Base-by-base conservation (phyloP, 2,329 filamentous ascomycete species). In the Lecanicillium sp. region DNA sequence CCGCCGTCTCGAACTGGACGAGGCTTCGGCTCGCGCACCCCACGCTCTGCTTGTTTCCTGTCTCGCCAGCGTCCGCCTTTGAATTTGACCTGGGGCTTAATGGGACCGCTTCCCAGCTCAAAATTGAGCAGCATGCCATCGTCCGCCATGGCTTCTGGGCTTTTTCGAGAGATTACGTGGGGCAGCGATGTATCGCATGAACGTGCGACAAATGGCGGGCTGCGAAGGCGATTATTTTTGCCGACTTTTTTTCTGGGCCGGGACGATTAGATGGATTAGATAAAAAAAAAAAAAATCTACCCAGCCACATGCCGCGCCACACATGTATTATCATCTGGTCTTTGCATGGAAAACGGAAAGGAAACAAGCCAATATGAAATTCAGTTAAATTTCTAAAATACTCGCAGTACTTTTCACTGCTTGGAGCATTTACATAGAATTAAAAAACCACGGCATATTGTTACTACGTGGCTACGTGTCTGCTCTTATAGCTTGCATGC, bases 61-160 rank as follows among this genome's bases (percentile, higher is more conserved):
- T 95, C 89, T 55, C 85, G 83, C 92, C 92, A 98, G 51, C 78
- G 77, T n/a, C 92, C 92, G 49, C 92, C 92, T 57, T 84, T 92
- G 60, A 94, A 85, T 49, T 71, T 78, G 44, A 74, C 67, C 38
- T 74, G 65, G 5, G 73, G 68, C 43, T 80, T 72, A 38, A 85
- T 58, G 11, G 83, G 73, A 14, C 68, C 73, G 44, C 85, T 79
- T 19, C 77, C 74, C 41, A 95, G 68, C 51, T 87, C 80, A 58
- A 96, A 95, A 53, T 96, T 96, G 56, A 96, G 70, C 41, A 95
- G 75, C 78, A 98, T 84, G 50, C 88, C 88, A 79, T 94, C 85
- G 68, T 96, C 89, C 37, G 85, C 85, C 89, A 96, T 95, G 44
- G 42, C 55, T 20, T 22, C 11, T 25, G 28, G 15, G 17, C 14